Conservation (phyloP, 208 protist genomes). For the Wallacemonas sp. region DNA sequence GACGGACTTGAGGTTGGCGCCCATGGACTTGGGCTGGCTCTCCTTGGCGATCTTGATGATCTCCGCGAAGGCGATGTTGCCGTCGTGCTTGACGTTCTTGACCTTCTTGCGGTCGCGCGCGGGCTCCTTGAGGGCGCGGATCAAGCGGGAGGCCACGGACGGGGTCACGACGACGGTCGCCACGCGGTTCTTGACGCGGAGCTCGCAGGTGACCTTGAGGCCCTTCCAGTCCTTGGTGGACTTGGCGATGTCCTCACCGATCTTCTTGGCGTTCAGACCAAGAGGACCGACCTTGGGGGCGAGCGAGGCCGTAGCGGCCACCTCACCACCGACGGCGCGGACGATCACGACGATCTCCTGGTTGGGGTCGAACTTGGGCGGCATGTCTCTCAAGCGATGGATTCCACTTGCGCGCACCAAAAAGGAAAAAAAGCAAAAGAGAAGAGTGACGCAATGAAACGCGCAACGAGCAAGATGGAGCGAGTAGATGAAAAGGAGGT, state of each 20-base stretch:
- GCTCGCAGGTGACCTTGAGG: constrained; percentile 97
- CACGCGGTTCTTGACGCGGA: constrained; percentile 99
- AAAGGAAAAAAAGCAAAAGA: not conserved
- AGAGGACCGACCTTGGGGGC: constrained; percentile 99
- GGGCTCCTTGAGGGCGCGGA: constrained; percentile 99
- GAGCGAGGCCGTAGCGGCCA: constrained; percentile 96
- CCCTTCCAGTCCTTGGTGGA: constrained; percentile 99
- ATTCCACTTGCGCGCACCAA: constrained; percentile 8
- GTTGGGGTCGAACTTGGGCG: constrained; percentile 95
- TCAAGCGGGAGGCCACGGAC: constrained; percentile 96
- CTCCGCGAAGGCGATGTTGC: constrained; percentile 97
- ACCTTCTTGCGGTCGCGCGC: constrained; percentile 99
- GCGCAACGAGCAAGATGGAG: not conserved
- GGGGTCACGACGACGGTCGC: constrained; percentile 97
- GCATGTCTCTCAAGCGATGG: constrained; percentile 72
- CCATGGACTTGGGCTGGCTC: constrained; percentile 95
- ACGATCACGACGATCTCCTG: constrained; percentile 90
- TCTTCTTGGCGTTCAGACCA: constrained; percentile 99
- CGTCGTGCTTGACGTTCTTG: constrained; percentile 99
- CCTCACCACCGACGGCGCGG: constrained; percentile 98
- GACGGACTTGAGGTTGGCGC: constrained; percentile 93
- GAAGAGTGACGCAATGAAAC: not conserved
- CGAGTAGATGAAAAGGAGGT: not conserved
- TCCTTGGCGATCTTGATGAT: constrained; percentile 97
- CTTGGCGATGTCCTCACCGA: constrained; percentile 99